These are phyloP conservation scores for Mycena floridula DNA, from an alignment of 768 basidiomycete genomes.

Conservation along the genomic window DNA sequence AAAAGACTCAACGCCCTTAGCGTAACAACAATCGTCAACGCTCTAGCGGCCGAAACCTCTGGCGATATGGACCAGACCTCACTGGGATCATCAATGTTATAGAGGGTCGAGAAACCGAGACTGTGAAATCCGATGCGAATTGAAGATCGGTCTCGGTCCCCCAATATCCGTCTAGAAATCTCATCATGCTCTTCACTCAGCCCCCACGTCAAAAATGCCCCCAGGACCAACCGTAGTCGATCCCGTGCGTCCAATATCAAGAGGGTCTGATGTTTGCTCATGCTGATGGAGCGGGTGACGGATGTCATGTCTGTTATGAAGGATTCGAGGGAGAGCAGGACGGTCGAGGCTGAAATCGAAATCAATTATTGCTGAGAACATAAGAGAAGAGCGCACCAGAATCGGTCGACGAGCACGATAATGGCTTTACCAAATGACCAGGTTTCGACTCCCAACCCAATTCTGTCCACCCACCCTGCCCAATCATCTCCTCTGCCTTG, in stretches of 20 bases:
- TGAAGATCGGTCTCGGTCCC: constrained; percentile 29
- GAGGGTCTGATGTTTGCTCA: constrained; percentile 34
- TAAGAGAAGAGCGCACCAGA: too few relatives aligned
- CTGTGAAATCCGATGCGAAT: constrained; percentile 8
- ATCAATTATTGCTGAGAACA: too few relatives aligned
- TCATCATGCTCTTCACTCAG: constrained; percentile 66
- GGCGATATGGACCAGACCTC: constrained; percentile 72
- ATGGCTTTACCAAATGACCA: too few relatives aligned
- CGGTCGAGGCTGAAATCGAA: too few relatives aligned
- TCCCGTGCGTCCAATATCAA: constrained; percentile 41
- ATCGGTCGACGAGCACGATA: too few relatives aligned
- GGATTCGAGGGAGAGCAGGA: constrained; percentile 28
- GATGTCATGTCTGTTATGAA: constrained; percentile 43
- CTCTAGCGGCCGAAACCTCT: constrained; percentile 61
- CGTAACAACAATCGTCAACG: constrained; percentile 58
- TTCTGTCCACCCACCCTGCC: constrained; percentile 69
- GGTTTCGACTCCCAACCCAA: too few relatives aligned
- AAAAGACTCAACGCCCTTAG: constrained; percentile 70
- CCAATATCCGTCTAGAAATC: constrained; percentile 56
- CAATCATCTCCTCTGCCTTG: constrained; percentile 71
- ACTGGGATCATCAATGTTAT: constrained; percentile 25
- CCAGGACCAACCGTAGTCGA: constrained; percentile 54
- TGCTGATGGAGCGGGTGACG: constrained; percentile 47
- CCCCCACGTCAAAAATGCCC: constrained; percentile 61
- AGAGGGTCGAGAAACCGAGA: constrained; percentile 33